Evolutionary conservation across 768 basidiomycete genomes (phyloP).

Genomic region (Hysterangium stoloniferum): DNA sequence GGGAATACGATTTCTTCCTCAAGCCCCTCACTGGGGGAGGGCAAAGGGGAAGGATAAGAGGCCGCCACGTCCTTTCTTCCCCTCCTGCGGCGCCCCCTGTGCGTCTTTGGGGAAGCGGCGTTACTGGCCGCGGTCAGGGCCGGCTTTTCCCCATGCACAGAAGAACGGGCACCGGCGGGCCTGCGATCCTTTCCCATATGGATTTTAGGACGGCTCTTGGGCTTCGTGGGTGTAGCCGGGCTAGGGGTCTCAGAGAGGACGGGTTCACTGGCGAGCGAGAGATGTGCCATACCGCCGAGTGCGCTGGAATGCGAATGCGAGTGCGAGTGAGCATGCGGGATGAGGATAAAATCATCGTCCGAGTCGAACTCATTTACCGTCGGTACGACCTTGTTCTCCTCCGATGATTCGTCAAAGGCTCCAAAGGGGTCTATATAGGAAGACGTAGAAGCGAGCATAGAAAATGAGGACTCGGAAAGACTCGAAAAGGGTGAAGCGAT

Average conservation of each 20-base stretch:
- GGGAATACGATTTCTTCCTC: no score
- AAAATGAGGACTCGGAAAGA: not conserved
- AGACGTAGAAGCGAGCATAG: not conserved
- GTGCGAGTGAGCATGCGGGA: not conserved
- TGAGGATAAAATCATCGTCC: constrained; percentile 10
- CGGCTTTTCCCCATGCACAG: not conserved
- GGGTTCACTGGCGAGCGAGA: no score
- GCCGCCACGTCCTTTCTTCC: not conserved
- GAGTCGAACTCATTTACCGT: constrained; percentile 8
- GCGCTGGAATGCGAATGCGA: no score
- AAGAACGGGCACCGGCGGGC: not conserved
- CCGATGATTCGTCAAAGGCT: constrained; percentile 7
- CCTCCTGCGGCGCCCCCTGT: not conserved
- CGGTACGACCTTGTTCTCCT: constrained; percentile 6
- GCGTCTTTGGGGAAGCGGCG: not conserved
- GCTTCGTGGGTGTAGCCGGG: not conserved
- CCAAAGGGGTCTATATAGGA: not conserved
- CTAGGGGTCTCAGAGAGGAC: not conserved
- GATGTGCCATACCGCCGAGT: no score
- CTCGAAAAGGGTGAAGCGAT: not conserved
- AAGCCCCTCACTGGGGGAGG: constrained; percentile 1
- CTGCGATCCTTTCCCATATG: not conserved
- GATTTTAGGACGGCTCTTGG: not conserved
- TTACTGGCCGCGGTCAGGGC: not conserved
- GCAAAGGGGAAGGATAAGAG: constrained; percentile 3